Evolutionary conservation across 192 early-diverging fungal species (phyloP).

Genomic region (Gigaspora rosea): DNA sequence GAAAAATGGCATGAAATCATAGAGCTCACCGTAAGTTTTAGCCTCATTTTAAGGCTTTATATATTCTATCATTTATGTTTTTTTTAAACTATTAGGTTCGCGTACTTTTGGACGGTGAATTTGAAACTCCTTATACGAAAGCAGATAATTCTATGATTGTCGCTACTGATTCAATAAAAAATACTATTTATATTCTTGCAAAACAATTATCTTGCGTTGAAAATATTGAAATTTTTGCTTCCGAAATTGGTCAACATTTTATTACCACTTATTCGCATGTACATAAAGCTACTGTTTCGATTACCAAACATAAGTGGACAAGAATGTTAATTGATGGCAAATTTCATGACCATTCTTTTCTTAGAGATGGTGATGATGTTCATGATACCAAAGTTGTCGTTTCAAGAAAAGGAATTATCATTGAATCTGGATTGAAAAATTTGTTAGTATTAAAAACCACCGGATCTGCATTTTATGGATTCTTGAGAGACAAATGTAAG

Average conservation of each 20-base stretch:
- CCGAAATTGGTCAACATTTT: constrained; percentile 69
- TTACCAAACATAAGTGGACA: constrained; percentile 76
- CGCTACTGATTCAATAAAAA: constrained; percentile 79
- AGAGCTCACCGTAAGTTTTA: constrained; percentile 63
- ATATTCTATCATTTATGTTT: not conserved
- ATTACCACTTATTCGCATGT: constrained; percentile 74
- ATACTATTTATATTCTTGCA: constrained; percentile 75
- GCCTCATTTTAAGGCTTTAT: not conserved
- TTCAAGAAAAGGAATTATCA: constrained; percentile 43
- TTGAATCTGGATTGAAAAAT: constrained; percentile 70
- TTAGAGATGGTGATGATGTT: constrained; percentile 68
- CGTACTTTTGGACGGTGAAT: constrained; percentile 46
- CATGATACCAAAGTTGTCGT: constrained; percentile 62
- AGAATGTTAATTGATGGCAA: constrained; percentile 64
- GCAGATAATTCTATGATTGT: constrained; percentile 77
- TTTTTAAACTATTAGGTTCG: constrained; percentile 29
- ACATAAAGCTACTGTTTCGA: constrained; percentile 59
- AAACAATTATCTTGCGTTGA: constrained; percentile 69
- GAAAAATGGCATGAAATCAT: constrained; percentile 63
- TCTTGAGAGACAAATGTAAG: constrained; percentile 64
- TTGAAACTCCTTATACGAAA: constrained; percentile 72
- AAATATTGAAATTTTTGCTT: constrained; percentile 71
- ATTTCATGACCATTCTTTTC: constrained; percentile 71
- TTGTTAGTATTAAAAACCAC: constrained; percentile 84
- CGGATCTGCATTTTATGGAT: constrained; percentile 75